Conservation (phyloP, 495 filamentous ascomycete genomes). For the Xylaria intraflava region DNA sequence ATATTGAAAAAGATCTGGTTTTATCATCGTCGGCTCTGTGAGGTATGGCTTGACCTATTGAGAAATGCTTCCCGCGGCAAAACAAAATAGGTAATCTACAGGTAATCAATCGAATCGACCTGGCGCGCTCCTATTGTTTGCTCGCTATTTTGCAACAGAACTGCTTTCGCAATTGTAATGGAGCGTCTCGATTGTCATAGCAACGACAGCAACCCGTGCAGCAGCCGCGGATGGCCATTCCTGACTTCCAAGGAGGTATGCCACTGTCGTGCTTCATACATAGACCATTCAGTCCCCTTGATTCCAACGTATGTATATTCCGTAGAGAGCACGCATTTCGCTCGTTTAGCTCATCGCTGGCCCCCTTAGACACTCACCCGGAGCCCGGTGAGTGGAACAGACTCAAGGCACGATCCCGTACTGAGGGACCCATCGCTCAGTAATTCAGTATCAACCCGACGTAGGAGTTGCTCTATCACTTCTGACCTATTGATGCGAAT, state of each 20-base stretch:
- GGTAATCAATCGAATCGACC: too few relatives aligned
- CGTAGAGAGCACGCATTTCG: slow-evolving; percentile 5
- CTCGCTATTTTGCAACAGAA: too few relatives aligned
- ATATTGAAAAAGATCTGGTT: too few relatives aligned
- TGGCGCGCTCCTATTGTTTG: too few relatives aligned
- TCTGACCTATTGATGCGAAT: background rate
- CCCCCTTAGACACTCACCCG: background rate
- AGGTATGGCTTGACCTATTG: too few relatives aligned
- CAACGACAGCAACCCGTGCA: too few relatives aligned
- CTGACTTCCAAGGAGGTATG: background rate
- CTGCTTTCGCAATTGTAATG: too few relatives aligned
- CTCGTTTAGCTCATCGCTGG: background rate
- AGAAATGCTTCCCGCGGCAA: too few relatives aligned
- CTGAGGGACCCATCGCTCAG: slow-evolving; percentile 1
- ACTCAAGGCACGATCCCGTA: background rate
- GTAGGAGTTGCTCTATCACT: background rate
- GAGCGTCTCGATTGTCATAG: too few relatives aligned
- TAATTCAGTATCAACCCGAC: background rate
- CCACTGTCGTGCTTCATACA: slow-evolving; percentile 23
- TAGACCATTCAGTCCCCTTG: slow-evolving; percentile 25
- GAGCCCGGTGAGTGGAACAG: background rate
- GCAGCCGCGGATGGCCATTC: too few relatives aligned
- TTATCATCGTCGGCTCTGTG: too few relatives aligned
- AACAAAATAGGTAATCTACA: too few relatives aligned
- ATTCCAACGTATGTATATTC: slow-evolving; percentile 15